Base-by-base conservation (phyloP, 2,329 filamentous ascomycete genomes). In the Neodidymelliopsis sp. region DNA sequence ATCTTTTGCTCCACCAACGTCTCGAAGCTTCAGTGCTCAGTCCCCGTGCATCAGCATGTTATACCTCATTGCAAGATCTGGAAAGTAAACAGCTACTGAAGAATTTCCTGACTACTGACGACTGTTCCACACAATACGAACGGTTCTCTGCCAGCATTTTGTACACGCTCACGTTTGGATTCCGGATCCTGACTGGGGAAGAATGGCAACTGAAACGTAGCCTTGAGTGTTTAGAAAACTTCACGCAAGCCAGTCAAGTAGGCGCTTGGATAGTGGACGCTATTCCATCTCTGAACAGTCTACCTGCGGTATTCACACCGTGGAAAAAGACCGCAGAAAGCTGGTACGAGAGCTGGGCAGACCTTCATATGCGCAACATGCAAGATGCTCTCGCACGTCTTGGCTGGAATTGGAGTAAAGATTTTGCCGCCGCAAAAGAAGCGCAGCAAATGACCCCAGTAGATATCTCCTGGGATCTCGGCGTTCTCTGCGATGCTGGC, bases 81-180 rank as follows among this genome's bases (percentile, higher is more conserved):
- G 78, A 80, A 53, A 74, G 70, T 28, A 72, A 66, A 35, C 74
- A 77, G 42, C 58, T 79, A 0, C 42, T 79, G 1, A 61, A 62
- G 5, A 74, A 78, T 11, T 43, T 79, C 0, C 51, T 79, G 2
- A 29, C 29, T 0, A 58, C 66, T 1, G 43, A 65, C 37, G 63
- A 66, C 13, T 67, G 69, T 38, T 56, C 66, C 12, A 53, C 54
- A n/a, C 54, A 68, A n/a, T 63, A 69, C 16, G 71, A 77, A 47
- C 68, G 72, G 6, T 67, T 62, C 31, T 66, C 70, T 25, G 65
- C 73, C 18, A 77, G 72, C 49, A 65, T 71, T 4, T 69, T 76
- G 29, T 75, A 74, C 49, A 52, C 59, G 1, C 54, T 77, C 7
- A 56, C 68, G 16, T 77, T 74, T 40, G 74, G 75, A 2, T 66